Evolutionary conservation across 1,139 yeast species (phyloP), one percentile per base, ranked within the genome.

Genomic region (Scheffersomyces stambukii): DNA sequence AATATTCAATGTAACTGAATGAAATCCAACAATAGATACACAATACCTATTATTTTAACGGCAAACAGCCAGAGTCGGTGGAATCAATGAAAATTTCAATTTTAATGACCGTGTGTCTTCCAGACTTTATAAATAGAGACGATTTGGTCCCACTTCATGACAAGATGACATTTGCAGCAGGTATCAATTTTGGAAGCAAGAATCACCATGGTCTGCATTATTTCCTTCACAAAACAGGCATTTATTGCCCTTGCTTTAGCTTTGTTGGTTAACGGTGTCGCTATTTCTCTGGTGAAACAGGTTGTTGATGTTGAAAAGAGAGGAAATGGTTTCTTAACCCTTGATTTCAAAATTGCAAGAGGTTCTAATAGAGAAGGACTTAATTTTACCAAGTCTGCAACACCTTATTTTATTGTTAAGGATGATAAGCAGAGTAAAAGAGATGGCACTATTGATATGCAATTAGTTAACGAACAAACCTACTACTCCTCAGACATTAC

Each of bases 121-220:
- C n/a, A n/a, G n/a, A n/a, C n/a, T n/a, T n/a, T n/a, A n/a, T n/a
- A n/a, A n/a, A n/a, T n/a, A n/a, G n/a, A n/a, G n/a, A n/a, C n/a
- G n/a, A n/a, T n/a, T n/a, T n/a, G n/a, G n/a, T n/a, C n/a, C n/a
- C n/a, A n/a, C n/a, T n/a, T n/a, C n/a, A n/a, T n/a, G n/a, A n/a
- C n/a, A n/a, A n/a, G n/a, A n/a, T n/a, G n/a, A n/a, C n/a, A n/a
- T n/a, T n/a, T n/a, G n/a, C n/a, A n/a, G n/a, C n/a, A n/a, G n/a
- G n/a, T n/a, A n/a, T n/a, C n/a, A n/a, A n/a, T n/a, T n/a, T n/a
- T n/a, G n/a, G n/a, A n/a, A n/a, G n/a, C n/a, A n/a, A n/a, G n/a
- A n/a, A n/a, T 9, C 16, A 23, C 15, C 26, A 38, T 38, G 42
- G 40, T 36, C 25, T 35, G 33, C 12, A 16, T 38, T 21, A n/a